Evolutionary conservation across 2,329 filamentous ascomycete species (phyloP).

Genomic region (Calonectria pauciramosa): DNA sequence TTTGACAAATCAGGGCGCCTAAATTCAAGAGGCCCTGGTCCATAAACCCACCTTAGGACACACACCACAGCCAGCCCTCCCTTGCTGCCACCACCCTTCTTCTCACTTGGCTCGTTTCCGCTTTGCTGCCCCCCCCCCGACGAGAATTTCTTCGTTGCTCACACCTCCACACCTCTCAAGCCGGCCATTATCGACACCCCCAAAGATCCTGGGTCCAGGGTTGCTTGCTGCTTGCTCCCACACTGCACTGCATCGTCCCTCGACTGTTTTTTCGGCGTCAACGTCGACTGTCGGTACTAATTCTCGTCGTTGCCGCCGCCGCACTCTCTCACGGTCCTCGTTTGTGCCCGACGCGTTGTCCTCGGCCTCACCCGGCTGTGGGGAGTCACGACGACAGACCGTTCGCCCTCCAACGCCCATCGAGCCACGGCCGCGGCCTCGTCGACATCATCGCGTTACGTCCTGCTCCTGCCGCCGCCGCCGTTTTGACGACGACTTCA

Average conservation of each 20-base stretch:
- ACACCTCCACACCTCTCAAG: slow-evolving; percentile 55
- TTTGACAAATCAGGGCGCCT: slow-evolving; percentile 4
- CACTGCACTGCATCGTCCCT: slow-evolving; percentile 38
- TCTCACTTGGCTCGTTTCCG: slow-evolving; percentile 27
- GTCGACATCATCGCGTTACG: slow-evolving; percentile 28
- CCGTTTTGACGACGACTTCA: slow-evolving; percentile 27
- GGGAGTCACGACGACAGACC: slow-evolving; percentile 27
- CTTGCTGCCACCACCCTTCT: slow-evolving; percentile 29
- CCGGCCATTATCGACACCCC: slow-evolving; percentile 57
- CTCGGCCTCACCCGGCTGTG: slow-evolving; percentile 26
- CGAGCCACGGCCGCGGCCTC: slow-evolving; percentile 30
- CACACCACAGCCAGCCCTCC: neutral
- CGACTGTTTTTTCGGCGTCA: slow-evolving; percentile 35
- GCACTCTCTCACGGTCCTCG: slow-evolving; percentile 30
- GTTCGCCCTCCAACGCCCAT: slow-evolving; percentile 37
- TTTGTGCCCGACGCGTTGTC: slow-evolving; percentile 23
- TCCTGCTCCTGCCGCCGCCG: slow-evolving; percentile 26
- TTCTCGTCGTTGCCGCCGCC: slow-evolving; percentile 26
- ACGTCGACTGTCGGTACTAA: slow-evolving; percentile 35
- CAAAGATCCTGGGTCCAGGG: slow-evolving; percentile 49
- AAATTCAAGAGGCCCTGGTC: neutral
- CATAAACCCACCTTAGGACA: neutral
- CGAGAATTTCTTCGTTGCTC: slow-evolving; percentile 51
- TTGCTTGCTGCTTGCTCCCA: slow-evolving; percentile 45
- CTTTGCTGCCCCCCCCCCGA: slow-evolving; percentile 38